Evolutionary conservation across 108 stramenopile genomes (phyloP).

Genomic region (Cyclotella cryptica): DNA sequence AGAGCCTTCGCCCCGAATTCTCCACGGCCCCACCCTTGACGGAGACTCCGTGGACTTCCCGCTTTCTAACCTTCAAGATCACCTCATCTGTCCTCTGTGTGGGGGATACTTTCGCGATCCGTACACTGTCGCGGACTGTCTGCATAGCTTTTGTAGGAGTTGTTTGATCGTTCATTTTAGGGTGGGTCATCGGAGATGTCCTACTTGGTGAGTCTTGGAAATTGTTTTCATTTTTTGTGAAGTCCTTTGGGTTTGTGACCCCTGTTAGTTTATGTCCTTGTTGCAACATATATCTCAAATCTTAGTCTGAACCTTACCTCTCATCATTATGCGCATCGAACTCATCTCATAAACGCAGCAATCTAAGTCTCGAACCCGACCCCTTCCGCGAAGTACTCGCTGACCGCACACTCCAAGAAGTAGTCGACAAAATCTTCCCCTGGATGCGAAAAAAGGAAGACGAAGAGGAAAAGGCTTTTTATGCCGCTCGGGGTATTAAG

Average conservation of each 20-base stretch:
- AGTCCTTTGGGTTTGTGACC: background rate
- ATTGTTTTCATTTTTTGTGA: background rate
- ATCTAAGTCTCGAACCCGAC: constrained; percentile 49
- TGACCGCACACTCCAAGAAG: constrained; percentile 62
- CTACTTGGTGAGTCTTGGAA: constrained; percentile 43
- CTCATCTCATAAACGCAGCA: constrained; percentile 13
- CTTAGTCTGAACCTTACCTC: background rate
- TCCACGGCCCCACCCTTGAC: background rate
- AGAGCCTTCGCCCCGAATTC: background rate
- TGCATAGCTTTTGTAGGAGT: constrained; percentile 76
- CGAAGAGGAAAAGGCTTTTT: constrained; percentile 50
- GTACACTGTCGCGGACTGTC: constrained; percentile 71
- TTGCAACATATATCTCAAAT: background rate
- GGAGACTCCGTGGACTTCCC: constrained; percentile 45
- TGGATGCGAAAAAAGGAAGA: constrained; percentile 55
- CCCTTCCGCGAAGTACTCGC: constrained; percentile 52
- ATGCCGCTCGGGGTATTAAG: constrained; percentile 47
- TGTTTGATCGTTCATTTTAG: constrained; percentile 60
- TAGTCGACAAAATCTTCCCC: constrained; percentile 64
- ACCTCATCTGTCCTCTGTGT: constrained; percentile 68
- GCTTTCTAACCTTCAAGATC: constrained; percentile 38
- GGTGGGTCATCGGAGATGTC: constrained; percentile 43
- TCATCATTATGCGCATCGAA: background rate
- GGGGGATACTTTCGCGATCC: constrained; percentile 69
- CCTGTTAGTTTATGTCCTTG: background rate